Percentiles rank a stretch among this genome's conserved stretches.
phyloP scores from a whole-genome alignment of 2,329 filamentous ascomycete species.

The Nemania abortiva region DNA sequence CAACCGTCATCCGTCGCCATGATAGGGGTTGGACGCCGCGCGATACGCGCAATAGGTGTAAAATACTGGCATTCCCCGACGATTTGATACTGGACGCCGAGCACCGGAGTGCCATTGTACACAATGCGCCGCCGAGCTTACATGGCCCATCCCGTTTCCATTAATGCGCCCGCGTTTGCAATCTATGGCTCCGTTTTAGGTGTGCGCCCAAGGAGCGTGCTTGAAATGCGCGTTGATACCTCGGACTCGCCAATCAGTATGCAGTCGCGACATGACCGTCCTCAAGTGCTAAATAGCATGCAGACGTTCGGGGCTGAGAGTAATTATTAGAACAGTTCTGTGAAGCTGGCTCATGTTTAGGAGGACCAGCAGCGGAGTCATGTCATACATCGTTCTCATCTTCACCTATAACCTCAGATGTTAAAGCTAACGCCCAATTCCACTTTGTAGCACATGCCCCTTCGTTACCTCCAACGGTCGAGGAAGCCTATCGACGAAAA shows the following conservation, averaged over 20 bases:
- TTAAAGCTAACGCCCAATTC: conserved; percentile 54
- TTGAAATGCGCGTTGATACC: conserved; percentile 1
- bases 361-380: background rate
- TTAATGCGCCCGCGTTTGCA: background rate
- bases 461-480: conserved; percentile 85
- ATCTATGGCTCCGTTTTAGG: background rate
- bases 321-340: background rate
- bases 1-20: background rate
- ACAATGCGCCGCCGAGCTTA: background rate
- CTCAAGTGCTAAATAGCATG: too few relatives aligned
- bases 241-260: background rate
- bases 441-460: conserved; percentile 63
- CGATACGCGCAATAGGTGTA: background rate
- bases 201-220: background rate
- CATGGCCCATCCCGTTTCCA: conserved; percentile 10
- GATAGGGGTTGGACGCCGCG: background rate
- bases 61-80: background rate
- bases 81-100: background rate
- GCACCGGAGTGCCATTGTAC: background rate
- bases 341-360: background rate
- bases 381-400: background rate
- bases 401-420: conserved; percentile 27
- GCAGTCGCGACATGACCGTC: background rate
- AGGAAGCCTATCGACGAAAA: conserved; percentile 95
- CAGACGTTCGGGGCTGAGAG: too few relatives aligned